These are phyloP conservation scores for Backusella luteola DNA, from an alignment of 192 early-diverging fungal species.

Conservation along the genomic window DNA sequence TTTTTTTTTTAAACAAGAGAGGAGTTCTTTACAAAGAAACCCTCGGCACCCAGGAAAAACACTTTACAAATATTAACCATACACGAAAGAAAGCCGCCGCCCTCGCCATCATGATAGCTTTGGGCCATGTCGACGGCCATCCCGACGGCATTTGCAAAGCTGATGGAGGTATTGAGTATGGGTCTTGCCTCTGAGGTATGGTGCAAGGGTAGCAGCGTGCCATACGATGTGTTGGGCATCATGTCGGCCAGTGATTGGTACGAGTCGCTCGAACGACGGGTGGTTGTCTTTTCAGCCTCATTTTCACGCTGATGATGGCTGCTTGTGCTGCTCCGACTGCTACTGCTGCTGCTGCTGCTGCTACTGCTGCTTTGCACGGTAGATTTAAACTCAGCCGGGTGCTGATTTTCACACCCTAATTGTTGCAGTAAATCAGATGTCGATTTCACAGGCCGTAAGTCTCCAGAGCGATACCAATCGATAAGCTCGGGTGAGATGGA, in stretches of 20 bases:
- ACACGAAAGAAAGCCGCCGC: background rate
- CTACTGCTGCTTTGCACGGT: background rate
- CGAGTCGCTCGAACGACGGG: background rate
- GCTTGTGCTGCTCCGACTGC: background rate
- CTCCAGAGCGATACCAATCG: slow-evolving; percentile 10
- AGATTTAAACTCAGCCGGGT: background rate
- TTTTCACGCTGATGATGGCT: background rate
- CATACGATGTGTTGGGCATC: background rate
- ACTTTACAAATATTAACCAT: slow-evolving; percentile 12
- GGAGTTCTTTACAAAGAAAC: slow-evolving; percentile 1
- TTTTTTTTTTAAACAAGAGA: background rate
- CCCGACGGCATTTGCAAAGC: slow-evolving; percentile 2
- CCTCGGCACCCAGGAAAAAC: slow-evolving; percentile 17
- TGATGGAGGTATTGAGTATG: background rate
- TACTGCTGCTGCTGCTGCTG: background rate
- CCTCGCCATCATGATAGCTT: background rate
- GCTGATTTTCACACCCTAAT: background rate
- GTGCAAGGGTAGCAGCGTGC: background rate
- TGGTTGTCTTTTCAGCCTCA: background rate
- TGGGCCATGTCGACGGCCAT: slow-evolving; percentile 4
- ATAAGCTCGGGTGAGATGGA: slow-evolving; percentile 12
- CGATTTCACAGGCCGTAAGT: background rate
- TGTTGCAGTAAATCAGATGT: background rate
- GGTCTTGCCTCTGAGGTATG: background rate
- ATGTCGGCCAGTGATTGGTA: slow-evolving; percentile 19